A percentile compares a stretch with the other conserved stretches of the same genome.
Evolutionary conservation across 1,284 basidiomycete genomes (phyloP).

Genomic region (Nidula niveotomentosa): DNA sequence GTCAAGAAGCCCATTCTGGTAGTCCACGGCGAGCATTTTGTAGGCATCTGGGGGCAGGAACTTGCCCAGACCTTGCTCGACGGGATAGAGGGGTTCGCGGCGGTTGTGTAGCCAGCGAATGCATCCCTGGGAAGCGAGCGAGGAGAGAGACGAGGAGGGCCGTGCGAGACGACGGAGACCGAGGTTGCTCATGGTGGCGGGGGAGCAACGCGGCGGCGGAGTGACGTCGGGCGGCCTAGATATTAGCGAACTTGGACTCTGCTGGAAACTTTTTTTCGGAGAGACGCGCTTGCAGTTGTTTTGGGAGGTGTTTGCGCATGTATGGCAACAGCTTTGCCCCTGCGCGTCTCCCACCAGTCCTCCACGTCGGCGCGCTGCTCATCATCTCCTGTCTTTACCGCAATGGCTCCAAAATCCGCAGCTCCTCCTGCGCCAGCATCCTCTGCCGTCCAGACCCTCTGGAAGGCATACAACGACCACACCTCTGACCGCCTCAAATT

Average conservation of each 20-base stretch:
- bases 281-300: slow-evolving; percentile 19
- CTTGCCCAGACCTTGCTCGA: slow-evolving; percentile 69
- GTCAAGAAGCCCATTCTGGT: slow-evolving; percentile 78
- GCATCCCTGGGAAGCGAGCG: slow-evolving; percentile 21
- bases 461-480: slow-evolving; percentile 75
- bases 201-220: slow-evolving; percentile 1
- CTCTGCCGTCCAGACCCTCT: slow-evolving; percentile 60
- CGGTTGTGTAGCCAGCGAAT: slow-evolving; percentile 54
- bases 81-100: slow-evolving; percentile 58
- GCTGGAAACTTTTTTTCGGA: slow-evolving; percentile 21
- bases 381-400: slow-evolving; percentile 19
- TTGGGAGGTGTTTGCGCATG: slow-evolving; percentile 20
- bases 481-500: slow-evolving; percentile 89
- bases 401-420: slow-evolving; percentile 36
- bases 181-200: slow-evolving; percentile 23
- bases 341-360: slow-evolving; percentile 11
- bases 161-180: slow-evolving; percentile 23
- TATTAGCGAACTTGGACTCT: no score
- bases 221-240: background rate
- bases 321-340: slow-evolving; percentile 27
- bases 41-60: slow-evolving; percentile 74
- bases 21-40: slow-evolving; percentile 72
- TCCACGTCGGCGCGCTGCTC: slow-evolving; percentile 15
- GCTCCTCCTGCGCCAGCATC: slow-evolving; percentile 26
- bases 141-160: slow-evolving; percentile 14